These are phyloP conservation scores for Mallotus nudiflorus DNA, from an alignment of 345 rosid genomes.

Conservation along the genomic window DNA sequence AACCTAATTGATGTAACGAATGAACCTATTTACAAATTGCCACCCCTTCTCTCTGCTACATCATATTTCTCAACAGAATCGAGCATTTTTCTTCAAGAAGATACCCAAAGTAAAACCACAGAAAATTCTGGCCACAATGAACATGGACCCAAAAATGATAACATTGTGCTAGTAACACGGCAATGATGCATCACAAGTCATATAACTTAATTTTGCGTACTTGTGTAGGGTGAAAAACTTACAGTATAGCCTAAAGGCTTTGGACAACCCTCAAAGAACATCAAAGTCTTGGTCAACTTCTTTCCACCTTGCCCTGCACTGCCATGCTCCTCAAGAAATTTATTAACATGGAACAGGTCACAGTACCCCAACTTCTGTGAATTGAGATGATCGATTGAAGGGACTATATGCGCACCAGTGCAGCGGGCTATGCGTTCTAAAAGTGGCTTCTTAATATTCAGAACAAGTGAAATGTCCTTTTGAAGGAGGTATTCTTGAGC, in stretches of 20 bases:
- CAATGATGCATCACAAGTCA: background rate
- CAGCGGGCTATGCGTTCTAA: constrained; percentile 92
- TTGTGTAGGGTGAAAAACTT: constrained; percentile 33
- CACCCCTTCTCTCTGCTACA: constrained; percentile 11
- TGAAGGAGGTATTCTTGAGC: constrained; percentile 89
- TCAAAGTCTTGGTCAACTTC: constrained; percentile 73
- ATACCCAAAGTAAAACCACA: constrained; percentile 10
- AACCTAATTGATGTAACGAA: background rate
- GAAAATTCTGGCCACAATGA: background rate
- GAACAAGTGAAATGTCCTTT: constrained; percentile 85
- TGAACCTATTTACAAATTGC: constrained; percentile 12
- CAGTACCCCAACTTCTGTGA: constrained; percentile 79
- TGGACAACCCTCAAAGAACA: constrained; percentile 95
- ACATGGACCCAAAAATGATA: background rate
- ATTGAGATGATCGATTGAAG: constrained; percentile 86
- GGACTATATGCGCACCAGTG: constrained; percentile 84
- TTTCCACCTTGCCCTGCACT: constrained; percentile 83
- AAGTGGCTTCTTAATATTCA: constrained; percentile 81
- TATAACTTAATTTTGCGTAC: background rate
- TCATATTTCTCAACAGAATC: background rate
- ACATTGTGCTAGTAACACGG: background rate
- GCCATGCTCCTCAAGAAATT: constrained; percentile 71
- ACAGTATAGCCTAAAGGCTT: constrained; percentile 93
- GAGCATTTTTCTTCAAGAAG: constrained; percentile 9
- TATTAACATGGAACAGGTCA: constrained; percentile 80